phyloP scores from a whole-genome alignment of 805 yeast species.

The Cyberlindnera nakhonratchasimensis region DNA sequence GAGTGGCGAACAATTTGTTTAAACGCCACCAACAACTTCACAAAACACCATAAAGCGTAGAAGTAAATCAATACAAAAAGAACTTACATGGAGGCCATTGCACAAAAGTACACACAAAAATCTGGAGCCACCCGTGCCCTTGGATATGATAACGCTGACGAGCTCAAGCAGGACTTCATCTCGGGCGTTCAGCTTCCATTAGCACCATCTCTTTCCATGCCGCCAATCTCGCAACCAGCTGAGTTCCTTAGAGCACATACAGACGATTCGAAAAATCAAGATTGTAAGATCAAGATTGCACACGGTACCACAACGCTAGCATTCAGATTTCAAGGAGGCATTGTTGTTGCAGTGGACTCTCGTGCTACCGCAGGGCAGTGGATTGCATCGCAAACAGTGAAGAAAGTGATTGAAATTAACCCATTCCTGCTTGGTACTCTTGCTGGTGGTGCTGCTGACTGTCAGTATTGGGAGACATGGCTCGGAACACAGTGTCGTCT shows the following conservation, averaged over 20 bases:
- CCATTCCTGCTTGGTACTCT: constrained; percentile 93
- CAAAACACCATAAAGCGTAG: neutral
- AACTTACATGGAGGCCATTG: constrained; percentile 28
- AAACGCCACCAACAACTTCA: neutral
- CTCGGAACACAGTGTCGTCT: constrained; percentile 93
- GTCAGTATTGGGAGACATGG: constrained; percentile 99
- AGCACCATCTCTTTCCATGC: constrained; percentile 64
- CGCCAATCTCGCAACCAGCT: constrained; percentile 85
- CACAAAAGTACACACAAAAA: constrained; percentile 21
- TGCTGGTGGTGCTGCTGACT: constrained; percentile 99
- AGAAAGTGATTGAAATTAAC: constrained; percentile 94
- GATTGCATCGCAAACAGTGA: constrained; percentile 97
- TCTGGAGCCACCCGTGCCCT: constrained; percentile 13
- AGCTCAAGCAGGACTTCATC: constrained; percentile 33
- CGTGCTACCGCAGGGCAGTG: constrained; percentile 97
- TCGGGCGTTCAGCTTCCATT: constrained; percentile 33
- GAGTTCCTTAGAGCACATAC: constrained; percentile 97
- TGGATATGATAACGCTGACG: constrained; percentile 31
- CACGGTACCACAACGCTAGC: constrained; percentile 99
- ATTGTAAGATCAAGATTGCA: constrained; percentile 92
- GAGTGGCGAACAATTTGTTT: neutral
- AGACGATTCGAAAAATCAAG: constrained; percentile 89
- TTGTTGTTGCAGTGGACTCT: constrained; percentile 94
- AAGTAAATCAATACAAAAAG: neutral
- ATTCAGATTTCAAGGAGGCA: constrained; percentile 93